Evolutionary conservation across 148 eudicot species (phyloP).

Genomic region (Selenicereus undatus): DNA sequence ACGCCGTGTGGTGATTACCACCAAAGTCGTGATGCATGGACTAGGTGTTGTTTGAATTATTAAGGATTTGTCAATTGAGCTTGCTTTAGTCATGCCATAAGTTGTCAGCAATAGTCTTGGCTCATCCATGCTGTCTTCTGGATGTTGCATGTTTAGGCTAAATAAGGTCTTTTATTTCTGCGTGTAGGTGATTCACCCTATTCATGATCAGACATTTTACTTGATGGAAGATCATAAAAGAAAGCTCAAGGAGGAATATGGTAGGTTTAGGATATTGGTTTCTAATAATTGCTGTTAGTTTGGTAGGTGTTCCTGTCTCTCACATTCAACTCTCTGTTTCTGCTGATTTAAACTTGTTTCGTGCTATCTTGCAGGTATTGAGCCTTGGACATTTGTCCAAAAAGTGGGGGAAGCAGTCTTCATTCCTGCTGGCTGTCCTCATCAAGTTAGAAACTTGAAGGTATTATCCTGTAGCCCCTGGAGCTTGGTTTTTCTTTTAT

Average conservation of each 20-base stretch:
- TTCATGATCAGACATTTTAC: slow-evolving; percentile 55
- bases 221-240: slow-evolving; percentile 40
- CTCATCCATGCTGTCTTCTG: not conserved
- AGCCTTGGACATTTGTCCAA: slow-evolving; percentile 65
- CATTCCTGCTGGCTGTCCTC: slow-evolving; percentile 63
- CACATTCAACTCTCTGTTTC: not conserved
- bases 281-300: not conserved
- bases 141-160: not conserved
- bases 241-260: slow-evolving; percentile 50
- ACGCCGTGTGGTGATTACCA: not conserved
- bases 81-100: too few species aligned
- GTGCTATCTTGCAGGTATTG: slow-evolving; percentile 35
- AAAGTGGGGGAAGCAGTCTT: slow-evolving; percentile 59
- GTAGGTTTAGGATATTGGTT: slow-evolving; percentile 24
- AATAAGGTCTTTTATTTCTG: not conserved
- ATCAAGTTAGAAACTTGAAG: slow-evolving; percentile 63
- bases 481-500: not conserved
- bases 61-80: too few species aligned
- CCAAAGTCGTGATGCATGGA: too few species aligned
- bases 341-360: slow-evolving; percentile 2
- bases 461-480: slow-evolving; percentile 20
- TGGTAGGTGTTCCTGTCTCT: not conserved
- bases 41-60: too few species aligned
- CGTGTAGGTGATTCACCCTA: slow-evolving; percentile 48
- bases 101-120: not conserved